phyloP scores from a whole-genome alignment of 2,329 filamentous ascomycete species.

The Thelonectria olida region DNA sequence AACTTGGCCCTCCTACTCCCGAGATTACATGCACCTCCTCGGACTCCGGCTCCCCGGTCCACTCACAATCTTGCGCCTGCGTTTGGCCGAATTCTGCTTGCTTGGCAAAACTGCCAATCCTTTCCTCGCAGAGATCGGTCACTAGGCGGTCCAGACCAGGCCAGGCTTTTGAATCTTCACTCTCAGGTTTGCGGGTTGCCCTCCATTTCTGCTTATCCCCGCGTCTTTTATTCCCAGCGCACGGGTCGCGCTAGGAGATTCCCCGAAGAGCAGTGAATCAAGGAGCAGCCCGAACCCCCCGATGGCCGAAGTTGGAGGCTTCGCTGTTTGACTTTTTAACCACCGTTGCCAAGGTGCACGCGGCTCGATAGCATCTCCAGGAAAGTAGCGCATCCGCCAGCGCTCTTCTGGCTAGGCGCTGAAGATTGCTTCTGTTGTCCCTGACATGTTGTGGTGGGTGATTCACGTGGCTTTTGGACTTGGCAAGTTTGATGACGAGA shows the following conservation, averaged over 20 bases:
- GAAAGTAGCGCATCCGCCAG: no score
- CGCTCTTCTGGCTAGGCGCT: no score
- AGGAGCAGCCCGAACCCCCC: no score
- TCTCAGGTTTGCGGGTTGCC: not conserved
- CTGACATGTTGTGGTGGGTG: not conserved
- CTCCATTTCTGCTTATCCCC: not conserved
- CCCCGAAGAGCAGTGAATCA: no score
- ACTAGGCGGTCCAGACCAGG: conserved; percentile 4
- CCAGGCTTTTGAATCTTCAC: not conserved
- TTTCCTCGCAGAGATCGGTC: not conserved
- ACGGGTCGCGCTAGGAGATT: not conserved
- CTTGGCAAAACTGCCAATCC: conserved; percentile 7
- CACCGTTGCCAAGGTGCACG: no score
- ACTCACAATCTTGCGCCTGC: not conserved
- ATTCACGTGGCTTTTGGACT: not conserved
- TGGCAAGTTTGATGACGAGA: not conserved
- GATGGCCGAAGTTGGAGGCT: not conserved
- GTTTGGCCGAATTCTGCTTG: not conserved
- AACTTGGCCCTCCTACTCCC: not conserved
- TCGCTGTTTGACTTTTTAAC: no score
- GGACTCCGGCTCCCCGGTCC: conserved; percentile 3
- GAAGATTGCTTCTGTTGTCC: not conserved
- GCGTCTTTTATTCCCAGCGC: conserved; percentile 9
- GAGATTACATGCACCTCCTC: not conserved
- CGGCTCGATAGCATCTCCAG: no score